A percentile compares a stretch with the other conserved stretches of the same genome.
Evolutionary conservation across 495 filamentous ascomycete genomes (phyloP).

Genomic region (Aspergillus funiculosus): DNA sequence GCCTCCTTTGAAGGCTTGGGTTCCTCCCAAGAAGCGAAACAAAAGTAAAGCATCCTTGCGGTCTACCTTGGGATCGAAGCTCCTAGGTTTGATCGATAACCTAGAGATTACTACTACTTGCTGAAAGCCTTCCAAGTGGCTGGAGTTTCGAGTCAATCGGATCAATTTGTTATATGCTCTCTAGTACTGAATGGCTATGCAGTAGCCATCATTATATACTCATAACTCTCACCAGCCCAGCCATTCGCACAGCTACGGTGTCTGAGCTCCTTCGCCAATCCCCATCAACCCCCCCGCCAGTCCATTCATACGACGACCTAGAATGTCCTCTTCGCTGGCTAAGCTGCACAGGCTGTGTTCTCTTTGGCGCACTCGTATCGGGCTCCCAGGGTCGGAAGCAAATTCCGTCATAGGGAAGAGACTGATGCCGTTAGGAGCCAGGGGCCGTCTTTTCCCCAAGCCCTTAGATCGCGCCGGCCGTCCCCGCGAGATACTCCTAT

Average conservation of each 20-base stretch:
- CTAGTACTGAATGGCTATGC: neutral
- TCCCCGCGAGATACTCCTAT: constrained; percentile 6
- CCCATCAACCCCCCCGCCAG: constrained; percentile 75
- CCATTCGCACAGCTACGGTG: constrained; percentile 24
- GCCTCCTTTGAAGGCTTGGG: too few relatives aligned
- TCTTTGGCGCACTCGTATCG: constrained; percentile 22
- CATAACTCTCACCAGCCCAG: neutral
- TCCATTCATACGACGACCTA: constrained; percentile 80
- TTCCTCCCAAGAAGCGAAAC: too few relatives aligned
- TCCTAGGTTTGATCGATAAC: too few relatives aligned
- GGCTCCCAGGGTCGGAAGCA: constrained; percentile 20
- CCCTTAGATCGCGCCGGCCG: constrained; percentile 6
- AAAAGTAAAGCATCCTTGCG: too few relatives aligned
- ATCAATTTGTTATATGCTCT: too few relatives aligned
- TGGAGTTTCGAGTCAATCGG: too few relatives aligned
- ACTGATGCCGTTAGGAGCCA: constrained; percentile 22
- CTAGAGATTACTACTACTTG: too few relatives aligned
- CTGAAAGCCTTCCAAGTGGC: too few relatives aligned
- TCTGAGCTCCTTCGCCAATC: constrained; percentile 41
- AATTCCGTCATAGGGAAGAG: constrained; percentile 24
- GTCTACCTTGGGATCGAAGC: too few relatives aligned
- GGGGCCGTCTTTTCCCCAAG: constrained; percentile 9
- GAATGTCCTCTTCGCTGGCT: constrained; percentile 75
- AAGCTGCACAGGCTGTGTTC: constrained; percentile 64
- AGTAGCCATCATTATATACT: too few relatives aligned